Percentiles rank a stretch among this genome's conserved stretches.
These are phyloP conservation scores for Spathaspora hagerdaliae DNA, from an alignment of 805 yeast genomes.

Conservation along the genomic window DNA sequence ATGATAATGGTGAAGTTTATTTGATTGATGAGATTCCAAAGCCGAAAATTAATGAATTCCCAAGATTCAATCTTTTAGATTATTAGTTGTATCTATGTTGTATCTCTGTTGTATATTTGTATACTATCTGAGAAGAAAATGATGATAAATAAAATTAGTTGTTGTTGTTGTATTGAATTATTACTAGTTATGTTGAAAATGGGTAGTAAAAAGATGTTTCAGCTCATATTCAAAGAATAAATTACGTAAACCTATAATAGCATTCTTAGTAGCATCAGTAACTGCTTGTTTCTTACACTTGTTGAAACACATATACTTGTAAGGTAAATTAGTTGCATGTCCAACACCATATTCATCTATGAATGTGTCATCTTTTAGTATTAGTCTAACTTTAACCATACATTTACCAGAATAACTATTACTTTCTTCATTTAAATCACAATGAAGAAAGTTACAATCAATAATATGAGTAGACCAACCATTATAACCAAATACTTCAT, in stretches of 20 bases:
- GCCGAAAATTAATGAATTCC: conserved; percentile 64
- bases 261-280: conserved; percentile 41
- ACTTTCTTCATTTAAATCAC: conserved; percentile 19
- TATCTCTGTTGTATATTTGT: conserved; percentile 1
- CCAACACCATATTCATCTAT: conserved; percentile 39
- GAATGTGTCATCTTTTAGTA: conserved; percentile 42
- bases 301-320: conserved; percentile 29
- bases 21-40: conserved; percentile 70
- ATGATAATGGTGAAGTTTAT: conserved; percentile 84
- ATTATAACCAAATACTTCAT: conserved; percentile 50
- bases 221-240: conserved; percentile 7
- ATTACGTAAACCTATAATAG: conserved; percentile 21
- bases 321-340: conserved; percentile 26
- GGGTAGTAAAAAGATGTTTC: not conserved
- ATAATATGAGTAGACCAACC: conserved; percentile 53
- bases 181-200: too few species aligned
- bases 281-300: conserved; percentile 46
- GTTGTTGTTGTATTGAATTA: too few species aligned
- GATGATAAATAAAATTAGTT: not conserved
- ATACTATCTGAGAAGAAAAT: not conserved
- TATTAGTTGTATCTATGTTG: conserved; percentile 29
- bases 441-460: conserved; percentile 10
- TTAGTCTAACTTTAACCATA: conserved; percentile 29
- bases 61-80: conserved; percentile 54
- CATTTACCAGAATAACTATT: conserved; percentile 19